Evolutionary conservation across 495 filamentous ascomycete species (phyloP).

Genomic region (Xylaria acuta): DNA sequence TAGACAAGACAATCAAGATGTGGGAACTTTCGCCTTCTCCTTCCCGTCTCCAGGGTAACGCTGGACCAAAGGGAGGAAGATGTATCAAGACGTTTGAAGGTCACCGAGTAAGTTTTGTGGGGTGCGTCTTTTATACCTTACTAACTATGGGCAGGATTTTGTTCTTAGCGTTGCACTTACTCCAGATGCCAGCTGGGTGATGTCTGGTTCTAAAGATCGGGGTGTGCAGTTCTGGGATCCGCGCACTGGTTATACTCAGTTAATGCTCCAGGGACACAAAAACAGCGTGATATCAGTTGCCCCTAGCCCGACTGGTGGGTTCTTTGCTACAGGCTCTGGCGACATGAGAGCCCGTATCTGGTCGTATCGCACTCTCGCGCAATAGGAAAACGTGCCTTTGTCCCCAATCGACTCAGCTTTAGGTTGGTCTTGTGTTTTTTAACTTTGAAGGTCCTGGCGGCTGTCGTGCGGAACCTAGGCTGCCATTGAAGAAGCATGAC

Average conservation of each 20-base stretch:
- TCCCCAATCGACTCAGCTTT: too few species aligned
- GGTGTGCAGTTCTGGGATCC: conserved; percentile 96
- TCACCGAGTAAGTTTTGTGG: conserved; percentile 70
- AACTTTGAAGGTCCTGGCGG: background rate
- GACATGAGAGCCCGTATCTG: conserved; percentile 93
- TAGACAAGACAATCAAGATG: conserved; percentile 96
- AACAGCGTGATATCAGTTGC: conserved; percentile 92
- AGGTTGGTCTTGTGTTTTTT: background rate
- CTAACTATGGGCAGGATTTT: conserved; percentile 70
- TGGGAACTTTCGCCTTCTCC: conserved; percentile 82
- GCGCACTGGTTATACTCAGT: conserved; percentile 81
- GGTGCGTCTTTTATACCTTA: conserved; percentile 22
- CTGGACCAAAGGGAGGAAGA: conserved; percentile 73
- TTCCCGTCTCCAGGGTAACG: conserved; percentile 67
- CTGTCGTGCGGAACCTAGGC: too few species aligned
- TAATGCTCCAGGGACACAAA: conserved; percentile 94
- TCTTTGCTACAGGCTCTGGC: conserved; percentile 87
- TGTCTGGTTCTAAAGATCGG: conserved; percentile 89
- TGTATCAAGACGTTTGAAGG: conserved; percentile 91
- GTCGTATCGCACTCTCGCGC: conserved; percentile 63
- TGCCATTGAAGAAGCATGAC: background rate
- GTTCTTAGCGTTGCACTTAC: conserved; percentile 88
- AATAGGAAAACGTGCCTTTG: background rate
- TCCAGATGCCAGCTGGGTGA: conserved; percentile 86
- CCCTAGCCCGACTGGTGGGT: conserved; percentile 77